phyloP scores from a whole-genome alignment of 1,284 basidiomycete species.

The Austroboletus novae-zelandiae region DNA sequence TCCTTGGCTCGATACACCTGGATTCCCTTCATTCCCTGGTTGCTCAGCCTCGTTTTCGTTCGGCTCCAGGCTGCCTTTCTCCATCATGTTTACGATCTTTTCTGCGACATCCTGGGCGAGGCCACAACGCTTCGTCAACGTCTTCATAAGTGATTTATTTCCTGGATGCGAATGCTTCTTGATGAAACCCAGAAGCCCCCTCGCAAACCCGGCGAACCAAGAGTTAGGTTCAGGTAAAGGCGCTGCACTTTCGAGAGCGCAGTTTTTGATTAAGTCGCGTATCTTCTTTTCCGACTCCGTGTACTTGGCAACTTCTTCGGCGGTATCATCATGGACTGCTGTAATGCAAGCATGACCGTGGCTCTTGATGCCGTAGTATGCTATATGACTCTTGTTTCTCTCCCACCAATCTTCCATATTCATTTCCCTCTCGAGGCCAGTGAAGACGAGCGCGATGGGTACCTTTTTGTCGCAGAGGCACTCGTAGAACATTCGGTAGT shows the following conservation, averaged over 20 bases:
- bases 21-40: neutral
- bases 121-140: constrained; percentile 28
- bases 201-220: constrained; percentile 21
- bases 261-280: constrained; percentile 18
- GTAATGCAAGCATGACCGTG: constrained; percentile 41
- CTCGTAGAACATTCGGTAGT: constrained; percentile 38
- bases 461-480: constrained; percentile 34
- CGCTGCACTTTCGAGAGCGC: constrained; percentile 13
- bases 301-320: constrained; percentile 24
- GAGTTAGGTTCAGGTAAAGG: constrained; percentile 15
- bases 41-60: neutral
- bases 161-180: constrained; percentile 11
- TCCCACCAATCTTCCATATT: constrained; percentile 42
- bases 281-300: constrained; percentile 20
- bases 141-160: constrained; percentile 20
- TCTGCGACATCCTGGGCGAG: constrained; percentile 27
- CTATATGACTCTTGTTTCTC: constrained; percentile 33
- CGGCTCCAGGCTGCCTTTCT: constrained; percentile 10
- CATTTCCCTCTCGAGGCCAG: constrained; percentile 37
- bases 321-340: constrained; percentile 27
- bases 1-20: neutral
- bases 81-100: constrained; percentile 26
- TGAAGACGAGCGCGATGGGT: constrained; percentile 39
- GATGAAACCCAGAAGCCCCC: constrained; percentile 20
- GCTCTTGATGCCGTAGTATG: constrained; percentile 31